Percentiles rank a stretch among this genome's conserved stretches.
These are phyloP conservation scores for Blumeriella jaapii DNA, from an alignment of 2,329 filamentous ascomycete genomes.

Conservation along the genomic window DNA sequence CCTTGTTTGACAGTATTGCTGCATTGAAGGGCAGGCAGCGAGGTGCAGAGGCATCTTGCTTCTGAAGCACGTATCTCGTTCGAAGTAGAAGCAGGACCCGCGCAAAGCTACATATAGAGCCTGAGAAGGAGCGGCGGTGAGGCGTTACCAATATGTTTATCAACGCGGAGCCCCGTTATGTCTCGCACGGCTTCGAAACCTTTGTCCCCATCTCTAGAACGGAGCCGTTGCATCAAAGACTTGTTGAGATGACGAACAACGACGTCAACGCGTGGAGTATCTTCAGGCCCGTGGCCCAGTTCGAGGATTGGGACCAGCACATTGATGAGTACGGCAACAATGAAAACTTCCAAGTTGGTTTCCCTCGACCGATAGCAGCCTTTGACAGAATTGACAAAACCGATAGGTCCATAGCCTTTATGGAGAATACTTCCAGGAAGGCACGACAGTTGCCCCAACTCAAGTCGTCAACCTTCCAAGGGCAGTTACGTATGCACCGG, in stretches of 20 bases:
- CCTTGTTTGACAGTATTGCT: slow-evolving; percentile 10
- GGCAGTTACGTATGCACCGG: slow-evolving; percentile 7
- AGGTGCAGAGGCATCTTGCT: slow-evolving; percentile 11
- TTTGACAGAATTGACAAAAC: slow-evolving; percentile 9
- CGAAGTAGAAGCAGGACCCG: slow-evolving; percentile 13
- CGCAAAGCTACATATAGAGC: slow-evolving; percentile 17
- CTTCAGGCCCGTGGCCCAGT: slow-evolving; percentile 13
- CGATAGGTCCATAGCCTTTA: slow-evolving; percentile 14
- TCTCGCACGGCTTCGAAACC: slow-evolving; percentile 22
- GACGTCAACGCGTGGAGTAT: slow-evolving; percentile 22
- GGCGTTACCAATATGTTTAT: slow-evolving; percentile 23
- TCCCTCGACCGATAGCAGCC: background rate
- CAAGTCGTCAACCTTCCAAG: slow-evolving; percentile 7
- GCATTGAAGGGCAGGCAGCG: slow-evolving; percentile 14
- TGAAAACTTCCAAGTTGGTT: slow-evolving; percentile 12
- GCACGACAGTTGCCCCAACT: slow-evolving; percentile 1
- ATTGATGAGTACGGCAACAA: slow-evolving; percentile 16
- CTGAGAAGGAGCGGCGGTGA: slow-evolving; percentile 21
- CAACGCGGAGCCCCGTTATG: slow-evolving; percentile 22
- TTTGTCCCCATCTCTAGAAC: slow-evolving; percentile 19
- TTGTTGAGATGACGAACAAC: slow-evolving; percentile 25
- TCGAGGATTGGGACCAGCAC: slow-evolving; percentile 18
- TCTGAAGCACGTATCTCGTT: slow-evolving; percentile 15
- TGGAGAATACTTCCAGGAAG: slow-evolving; percentile 17
- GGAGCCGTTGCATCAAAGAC: slow-evolving; percentile 17